Evolutionary conservation across 1,139 yeast genomes (phyloP).

Genomic region (Candida gigantensis): DNA sequence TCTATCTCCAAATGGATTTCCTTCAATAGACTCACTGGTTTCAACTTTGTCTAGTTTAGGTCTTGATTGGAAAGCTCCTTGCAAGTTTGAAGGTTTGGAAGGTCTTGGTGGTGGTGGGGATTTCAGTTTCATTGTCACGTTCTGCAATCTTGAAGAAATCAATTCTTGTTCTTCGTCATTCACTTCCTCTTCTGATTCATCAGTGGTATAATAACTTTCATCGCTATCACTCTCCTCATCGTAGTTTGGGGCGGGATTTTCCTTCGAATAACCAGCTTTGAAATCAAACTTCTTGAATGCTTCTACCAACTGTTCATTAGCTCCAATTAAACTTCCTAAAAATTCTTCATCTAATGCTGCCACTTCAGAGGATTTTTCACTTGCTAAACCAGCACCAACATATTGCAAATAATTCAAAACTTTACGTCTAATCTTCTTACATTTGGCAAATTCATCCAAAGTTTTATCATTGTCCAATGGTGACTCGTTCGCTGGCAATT

Average conservation of each 20-base stretch:
- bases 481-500: slow-evolving; percentile 52
- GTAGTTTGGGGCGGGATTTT: slow-evolving; percentile 38
- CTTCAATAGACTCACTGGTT: slow-evolving; percentile 35
- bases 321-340: slow-evolving; percentile 79
- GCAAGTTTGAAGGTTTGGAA: slow-evolving; percentile 24
- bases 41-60: slow-evolving; percentile 19
- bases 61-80: slow-evolving; percentile 14
- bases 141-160: slow-evolving; percentile 20
- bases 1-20: slow-evolving; percentile 74
- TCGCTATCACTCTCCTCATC: slow-evolving; percentile 30
- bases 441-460: slow-evolving; percentile 64
- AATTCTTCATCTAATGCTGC: slow-evolving; percentile 66
- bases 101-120: slow-evolving; percentile 40
- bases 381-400: slow-evolving; percentile 56
- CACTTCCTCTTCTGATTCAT: slow-evolving; percentile 37
- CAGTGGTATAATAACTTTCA: slow-evolving; percentile 47
- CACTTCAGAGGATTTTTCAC: slow-evolving; percentile 29
- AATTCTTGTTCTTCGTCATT: slow-evolving; percentile 23
- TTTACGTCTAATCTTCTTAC: slow-evolving; percentile 74
- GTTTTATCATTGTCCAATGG: slow-evolving; percentile 67
- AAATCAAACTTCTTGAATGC: slow-evolving; percentile 69
- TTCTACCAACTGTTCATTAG: slow-evolving; percentile 83
- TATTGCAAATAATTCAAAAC: slow-evolving; percentile 80
- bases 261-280: slow-evolving; percentile 38
- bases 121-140: slow-evolving; percentile 18